phyloP scores from a whole-genome alignment of 441 rosid species.

The Raphanus hybrid region DNA sequence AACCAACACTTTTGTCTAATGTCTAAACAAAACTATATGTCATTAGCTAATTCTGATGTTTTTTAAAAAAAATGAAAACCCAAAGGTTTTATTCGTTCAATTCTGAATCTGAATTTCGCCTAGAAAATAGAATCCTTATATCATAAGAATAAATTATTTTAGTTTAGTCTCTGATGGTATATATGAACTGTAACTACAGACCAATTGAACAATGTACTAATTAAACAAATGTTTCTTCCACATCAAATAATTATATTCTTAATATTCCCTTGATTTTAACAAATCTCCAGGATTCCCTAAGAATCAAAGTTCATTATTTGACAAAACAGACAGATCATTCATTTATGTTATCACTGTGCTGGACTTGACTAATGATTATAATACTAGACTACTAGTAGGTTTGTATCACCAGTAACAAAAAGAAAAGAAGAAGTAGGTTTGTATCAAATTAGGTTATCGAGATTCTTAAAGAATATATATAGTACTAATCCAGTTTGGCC shows the following conservation, averaged over 20 bases:
- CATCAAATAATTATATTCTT: background rate
- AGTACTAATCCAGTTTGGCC: background rate
- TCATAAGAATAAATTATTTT: background rate
- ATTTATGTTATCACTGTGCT: constrained; percentile 18
- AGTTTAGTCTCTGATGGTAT: background rate
- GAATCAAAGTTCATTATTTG: constrained; percentile 31
- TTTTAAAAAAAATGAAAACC: background rate
- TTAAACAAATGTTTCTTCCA: background rate
- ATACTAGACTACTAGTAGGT: background rate
- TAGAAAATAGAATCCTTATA: background rate
- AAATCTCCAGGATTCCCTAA: constrained; percentile 3
- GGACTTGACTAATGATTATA: background rate
- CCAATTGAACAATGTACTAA: background rate
- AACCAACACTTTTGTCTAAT: constrained; percentile 10
- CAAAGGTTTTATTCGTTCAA: background rate
- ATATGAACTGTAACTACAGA: background rate
- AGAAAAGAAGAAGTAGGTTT: too few relatives aligned
- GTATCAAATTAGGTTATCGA: constrained; percentile 7
- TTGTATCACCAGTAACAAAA: background rate
- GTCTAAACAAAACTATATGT: background rate
- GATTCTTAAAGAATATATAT: background rate
- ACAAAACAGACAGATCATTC: constrained; percentile 16
- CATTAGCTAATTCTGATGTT: background rate
- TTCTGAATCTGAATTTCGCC: background rate
- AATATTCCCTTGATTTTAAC: constrained; percentile 10